Conservation (phyloP, 805 yeast species). For the Sugiyamaella smithiae region DNA sequence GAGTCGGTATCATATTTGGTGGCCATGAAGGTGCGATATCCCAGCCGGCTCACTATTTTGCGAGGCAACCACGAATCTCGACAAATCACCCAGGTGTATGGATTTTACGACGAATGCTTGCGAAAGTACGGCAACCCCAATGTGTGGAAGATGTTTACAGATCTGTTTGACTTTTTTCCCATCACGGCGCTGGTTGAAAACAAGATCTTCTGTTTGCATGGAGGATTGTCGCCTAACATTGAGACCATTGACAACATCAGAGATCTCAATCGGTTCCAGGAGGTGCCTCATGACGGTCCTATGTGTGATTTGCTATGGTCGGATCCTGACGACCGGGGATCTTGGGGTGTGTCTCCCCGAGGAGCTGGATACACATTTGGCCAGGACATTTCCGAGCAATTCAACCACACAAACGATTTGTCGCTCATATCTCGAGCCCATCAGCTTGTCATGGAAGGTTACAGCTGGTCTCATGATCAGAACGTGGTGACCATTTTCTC, state of each 20-base stretch:
- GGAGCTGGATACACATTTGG: conserved; percentile 99
- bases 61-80: conserved; percentile 96
- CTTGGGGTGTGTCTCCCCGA: conserved; percentile 98
- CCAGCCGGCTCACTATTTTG: conserved; percentile 86
- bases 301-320: conserved; percentile 97
- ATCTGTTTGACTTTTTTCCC: conserved; percentile 91
- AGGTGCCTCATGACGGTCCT: conserved; percentile 97
- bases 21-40: conserved; percentile 92
- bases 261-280: conserved; percentile 89
- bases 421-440: conserved; percentile 92
- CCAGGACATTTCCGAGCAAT: conserved; percentile 92
- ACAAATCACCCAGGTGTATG: conserved; percentile 95
- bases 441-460: conserved; percentile 97
- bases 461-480: conserved; percentile 92
- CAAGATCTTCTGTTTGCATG: conserved; percentile 90
- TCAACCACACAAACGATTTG: conserved; percentile 88
- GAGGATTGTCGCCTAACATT: conserved; percentile 96
- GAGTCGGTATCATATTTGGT: conserved; percentile 90
- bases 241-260: conserved; percentile 93
- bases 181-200: conserved; percentile 93
- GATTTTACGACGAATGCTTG: conserved; percentile 94
- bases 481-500: conserved; percentile 89
- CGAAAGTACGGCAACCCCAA: conserved; percentile 91
- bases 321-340: conserved; percentile 96
- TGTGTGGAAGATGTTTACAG: conserved; percentile 93